Conservation (phyloP, 306 rosid species). For the Dalbergia oliveri region DNA sequence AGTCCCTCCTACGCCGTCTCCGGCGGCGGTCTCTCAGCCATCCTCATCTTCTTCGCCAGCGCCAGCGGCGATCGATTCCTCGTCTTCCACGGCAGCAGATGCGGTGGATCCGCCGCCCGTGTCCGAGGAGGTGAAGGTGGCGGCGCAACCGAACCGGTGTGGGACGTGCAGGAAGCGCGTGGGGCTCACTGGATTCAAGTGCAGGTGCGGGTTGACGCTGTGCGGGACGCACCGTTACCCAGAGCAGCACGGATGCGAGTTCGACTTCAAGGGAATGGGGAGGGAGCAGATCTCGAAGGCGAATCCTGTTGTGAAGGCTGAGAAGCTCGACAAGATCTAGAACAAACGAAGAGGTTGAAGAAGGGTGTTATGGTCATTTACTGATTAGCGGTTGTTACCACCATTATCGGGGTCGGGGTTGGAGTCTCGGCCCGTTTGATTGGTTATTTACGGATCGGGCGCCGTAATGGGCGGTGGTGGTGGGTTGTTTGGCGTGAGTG, state of each 20-base stretch:
- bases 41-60: not conserved
- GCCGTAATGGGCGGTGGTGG: slow-evolving; percentile 26
- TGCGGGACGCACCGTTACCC: slow-evolving; percentile 89
- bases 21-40: slow-evolving; percentile 27
- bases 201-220: slow-evolving; percentile 74
- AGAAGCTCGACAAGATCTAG: slow-evolving; percentile 73
- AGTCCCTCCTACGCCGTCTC: slow-evolving; percentile 34
- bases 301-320: slow-evolving; percentile 83
- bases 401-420: too few relatives aligned
- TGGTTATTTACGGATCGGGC: not conserved
- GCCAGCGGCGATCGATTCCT: not conserved
- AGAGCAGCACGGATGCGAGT: slow-evolving; percentile 75
- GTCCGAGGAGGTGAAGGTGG: not conserved
- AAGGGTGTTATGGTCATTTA: slow-evolving; percentile 49
- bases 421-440: not conserved
- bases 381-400: not conserved
- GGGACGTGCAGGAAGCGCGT: slow-evolving; percentile 79
- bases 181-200: slow-evolving; percentile 84
- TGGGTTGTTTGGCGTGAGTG: not conserved
- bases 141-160: slow-evolving; percentile 60
- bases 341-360: not conserved
- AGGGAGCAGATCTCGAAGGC: slow-evolving; percentile 86
- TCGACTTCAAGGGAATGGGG: slow-evolving; percentile 80
- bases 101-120: not conserved
- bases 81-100: not conserved